Conservation (phyloP, 1,284 basidiomycete species). For the Xerocomus nothofagi region DNA sequence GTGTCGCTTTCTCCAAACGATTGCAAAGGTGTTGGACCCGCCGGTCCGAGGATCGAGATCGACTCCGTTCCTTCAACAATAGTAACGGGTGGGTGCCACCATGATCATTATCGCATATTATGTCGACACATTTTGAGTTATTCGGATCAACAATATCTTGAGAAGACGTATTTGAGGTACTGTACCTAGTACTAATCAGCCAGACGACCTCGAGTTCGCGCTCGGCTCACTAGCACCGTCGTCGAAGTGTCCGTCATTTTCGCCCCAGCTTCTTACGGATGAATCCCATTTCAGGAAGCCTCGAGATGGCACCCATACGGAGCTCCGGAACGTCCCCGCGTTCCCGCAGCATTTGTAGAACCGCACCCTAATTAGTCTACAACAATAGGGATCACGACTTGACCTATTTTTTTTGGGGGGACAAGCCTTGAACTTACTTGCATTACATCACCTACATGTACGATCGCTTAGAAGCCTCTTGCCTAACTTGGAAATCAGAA, state of each 20-base stretch:
- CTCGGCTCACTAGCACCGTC: not conserved
- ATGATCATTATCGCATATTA: constrained; percentile 2
- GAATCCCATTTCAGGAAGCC: constrained; percentile 15
- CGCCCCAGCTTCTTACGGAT: constrained; percentile 14
- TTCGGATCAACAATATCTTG: constrained; percentile 1
- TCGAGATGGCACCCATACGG: constrained; percentile 1
- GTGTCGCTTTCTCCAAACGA: not conserved
- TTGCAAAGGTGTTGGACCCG: not conserved
- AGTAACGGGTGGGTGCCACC: not conserved
- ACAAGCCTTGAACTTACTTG: constrained; percentile 2
- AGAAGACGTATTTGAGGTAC: not conserved
- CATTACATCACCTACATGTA: not conserved
- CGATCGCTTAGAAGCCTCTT: constrained; percentile 3
- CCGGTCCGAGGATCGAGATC: not conserved
- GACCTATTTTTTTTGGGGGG: not conserved
- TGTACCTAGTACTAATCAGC: not conserved
- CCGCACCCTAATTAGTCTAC: not conserved
- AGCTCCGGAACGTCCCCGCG: constrained; percentile 5
- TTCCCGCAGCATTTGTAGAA: constrained; percentile 5
- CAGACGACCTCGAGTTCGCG: not conserved
- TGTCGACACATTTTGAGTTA: not conserved
- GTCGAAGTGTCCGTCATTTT: constrained; percentile 25
- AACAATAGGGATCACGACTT: constrained; percentile 8
- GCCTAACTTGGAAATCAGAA: constrained; percentile 6
- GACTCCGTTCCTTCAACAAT: not conserved